These are phyloP conservation scores for Solanum appendiculatum DNA, from an alignment of 257 asterid genomes.

Conservation along the genomic window DNA sequence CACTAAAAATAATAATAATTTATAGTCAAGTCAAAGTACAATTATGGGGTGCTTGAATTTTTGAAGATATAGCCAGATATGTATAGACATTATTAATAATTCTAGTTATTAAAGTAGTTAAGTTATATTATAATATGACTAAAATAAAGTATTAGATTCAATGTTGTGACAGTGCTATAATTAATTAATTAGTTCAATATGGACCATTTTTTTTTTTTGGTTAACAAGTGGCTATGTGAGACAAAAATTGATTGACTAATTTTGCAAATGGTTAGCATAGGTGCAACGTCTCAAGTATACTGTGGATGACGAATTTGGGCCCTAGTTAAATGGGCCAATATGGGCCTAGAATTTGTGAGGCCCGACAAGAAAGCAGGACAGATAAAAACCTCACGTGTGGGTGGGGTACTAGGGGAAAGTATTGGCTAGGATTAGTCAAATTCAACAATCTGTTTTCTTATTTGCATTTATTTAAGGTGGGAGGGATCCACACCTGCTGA, in stretches of 20 bases:
- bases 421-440: slow-evolving; percentile 14
- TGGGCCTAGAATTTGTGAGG: slow-evolving; percentile 8
- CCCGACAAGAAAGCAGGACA: slow-evolving; percentile 28
- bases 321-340: slow-evolving; percentile 7
- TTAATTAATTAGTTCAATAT: not conserved
- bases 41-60: not conserved
- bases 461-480: not conserved
- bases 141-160: not conserved
- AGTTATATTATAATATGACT: no score
- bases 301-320: slow-evolving; percentile 10
- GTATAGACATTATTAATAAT: not conserved
- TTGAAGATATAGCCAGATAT: not conserved
- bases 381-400: slow-evolving; percentile 36
- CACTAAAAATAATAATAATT: not conserved
- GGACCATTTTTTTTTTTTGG: not conserved
- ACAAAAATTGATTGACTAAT: not conserved
- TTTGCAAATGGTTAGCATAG: not conserved
- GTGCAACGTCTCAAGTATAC: not conserved
- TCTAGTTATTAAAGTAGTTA: not conserved
- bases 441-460: slow-evolving; percentile 19
- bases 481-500: slow-evolving; percentile 12
- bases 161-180: not conserved
- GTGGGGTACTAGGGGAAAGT: slow-evolving; percentile 17
- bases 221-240: not conserved
- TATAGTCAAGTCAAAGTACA: not conserved